A percentile compares a stretch with the other conserved stretches of the same genome.
phyloP scores from a whole-genome alignment of 75 land plant genomes.

The Pseudotsuga menziesii region DNA sequence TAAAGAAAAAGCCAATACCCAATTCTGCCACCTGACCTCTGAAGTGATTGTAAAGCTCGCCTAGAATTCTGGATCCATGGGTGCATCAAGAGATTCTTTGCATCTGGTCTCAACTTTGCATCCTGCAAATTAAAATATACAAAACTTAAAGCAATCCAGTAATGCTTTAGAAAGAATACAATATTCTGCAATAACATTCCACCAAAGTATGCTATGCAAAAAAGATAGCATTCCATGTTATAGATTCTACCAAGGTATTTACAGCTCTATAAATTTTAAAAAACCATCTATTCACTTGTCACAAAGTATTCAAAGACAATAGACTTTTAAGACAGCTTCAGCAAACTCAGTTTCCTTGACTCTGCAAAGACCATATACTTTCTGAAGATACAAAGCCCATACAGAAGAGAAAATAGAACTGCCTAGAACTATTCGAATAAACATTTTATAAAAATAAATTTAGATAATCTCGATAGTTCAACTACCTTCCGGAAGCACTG shows the following conservation, averaged over 20 bases:
- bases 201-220: neutral
- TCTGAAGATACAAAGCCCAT: neutral
- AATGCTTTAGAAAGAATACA: neutral
- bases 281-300: neutral
- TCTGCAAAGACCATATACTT: neutral
- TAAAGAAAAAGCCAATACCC: constrained; percentile 28
- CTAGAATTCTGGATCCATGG: constrained; percentile 96
- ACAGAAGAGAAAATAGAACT: neutral
- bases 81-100: constrained; percentile 85
- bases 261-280: neutral
- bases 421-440: neutral
- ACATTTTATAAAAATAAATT: neutral
- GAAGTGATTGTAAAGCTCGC: constrained; percentile 63
- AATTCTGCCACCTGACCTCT: constrained; percentile 42
- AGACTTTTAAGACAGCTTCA: neutral
- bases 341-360: too few relatives aligned
- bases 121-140: constrained; percentile 51
- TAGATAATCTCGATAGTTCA: neutral
- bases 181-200: neutral
- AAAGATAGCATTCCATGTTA: too few relatives aligned
- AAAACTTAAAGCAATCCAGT: constrained; percentile 4
- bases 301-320: neutral
- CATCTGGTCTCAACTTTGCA: constrained; percentile 98
- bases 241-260: too few relatives aligned
- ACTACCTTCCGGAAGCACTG: constrained; percentile 97